Base-by-base conservation (phyloP, 768 basidiomycete genomes). In the Suillus luteus region DNA sequence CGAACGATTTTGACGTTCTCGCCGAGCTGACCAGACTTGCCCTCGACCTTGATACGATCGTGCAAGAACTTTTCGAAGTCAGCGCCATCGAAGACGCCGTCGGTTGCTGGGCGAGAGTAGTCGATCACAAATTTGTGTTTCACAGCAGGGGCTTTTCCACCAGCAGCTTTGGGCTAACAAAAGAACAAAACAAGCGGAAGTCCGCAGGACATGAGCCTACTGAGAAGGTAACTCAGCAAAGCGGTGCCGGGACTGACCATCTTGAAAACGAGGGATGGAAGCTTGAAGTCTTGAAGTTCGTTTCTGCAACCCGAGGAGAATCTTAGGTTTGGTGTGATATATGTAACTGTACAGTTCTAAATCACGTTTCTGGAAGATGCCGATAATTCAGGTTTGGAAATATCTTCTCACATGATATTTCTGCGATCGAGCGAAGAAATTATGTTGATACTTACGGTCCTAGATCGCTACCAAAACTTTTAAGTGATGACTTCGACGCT, bases 211-310 rank as follows among this genome's bases (percentile, higher is more conserved):
- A 75, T 91, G 71, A 91, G 88, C 90, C 91, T 92, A 92, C 91
- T 92, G 91, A 92, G 91, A 92, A 90, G 87, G 74, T 70, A 83
- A 84, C 91, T 91, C 90, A 92, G 90, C 90, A 92, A 91, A 91
- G 90, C 90, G 75, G 79, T 82, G 83, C 82, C 83, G 77, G 79
- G 67, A 90, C 89, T 88, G 73, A 92, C 90, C 90, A 92, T 92
- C 75, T 80, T 82, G 57, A 58, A 58, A 82, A 76, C 59, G 69
- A 68, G 40, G 41, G 62, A 43, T 65, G 60, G 33, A 61, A 72
- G 72, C 72, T 77, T 74, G 73, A 74, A 68, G 73, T 72, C 67
- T 66, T 65, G 65, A 62, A 58, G 63, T 61, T 44, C 46, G 38
- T 49, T 54, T 54, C 27, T 48, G 61, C 24, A 35, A 61, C 38